Evolutionary conservation across 306 rosid species (phyloP).

Genomic region (Potentilla sterilis): DNA sequence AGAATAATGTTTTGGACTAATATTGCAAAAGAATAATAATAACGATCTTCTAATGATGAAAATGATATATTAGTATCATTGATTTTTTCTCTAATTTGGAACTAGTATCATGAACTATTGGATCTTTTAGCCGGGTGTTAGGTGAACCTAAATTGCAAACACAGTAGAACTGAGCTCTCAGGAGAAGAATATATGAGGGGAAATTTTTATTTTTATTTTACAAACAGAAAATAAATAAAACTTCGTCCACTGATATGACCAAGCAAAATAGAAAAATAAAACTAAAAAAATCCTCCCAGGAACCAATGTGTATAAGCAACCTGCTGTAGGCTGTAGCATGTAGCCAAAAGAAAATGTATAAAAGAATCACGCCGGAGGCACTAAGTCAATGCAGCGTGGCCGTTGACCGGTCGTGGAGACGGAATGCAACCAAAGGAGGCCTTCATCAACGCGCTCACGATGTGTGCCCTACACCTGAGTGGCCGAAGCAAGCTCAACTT

Average conservation of each 20-base stretch:
- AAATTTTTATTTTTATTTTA: background rate
- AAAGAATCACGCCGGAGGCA: background rate
- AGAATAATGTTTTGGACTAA: no score
- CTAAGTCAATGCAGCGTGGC: background rate
- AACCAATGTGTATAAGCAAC: background rate
- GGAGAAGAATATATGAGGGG: background rate
- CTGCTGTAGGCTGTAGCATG: no score
- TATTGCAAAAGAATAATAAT: no score
- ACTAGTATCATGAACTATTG: background rate
- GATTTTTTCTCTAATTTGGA: background rate
- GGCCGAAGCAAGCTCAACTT: slow-evolving; percentile 16
- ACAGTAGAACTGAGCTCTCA: background rate
- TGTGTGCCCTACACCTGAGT: slow-evolving; percentile 18
- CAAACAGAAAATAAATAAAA: background rate
- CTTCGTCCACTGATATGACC: background rate
- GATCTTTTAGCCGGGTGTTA: background rate
- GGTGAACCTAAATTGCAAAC: background rate
- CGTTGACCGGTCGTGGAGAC: background rate
- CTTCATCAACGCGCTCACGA: slow-evolving; percentile 29
- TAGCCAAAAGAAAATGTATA: background rate
- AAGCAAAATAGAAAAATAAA: slow-evolving; percentile 5
- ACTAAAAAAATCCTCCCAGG: background rate
- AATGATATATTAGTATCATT: background rate
- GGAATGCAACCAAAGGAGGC: slow-evolving; percentile 30
- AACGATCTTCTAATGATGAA: no score